Percentiles rank a stretch among this genome's conserved stretches.
These are phyloP conservation scores for Alternaria hordeiaustralica DNA, from an alignment of 2,329 filamentous ascomycete species.

Conservation along the genomic window DNA sequence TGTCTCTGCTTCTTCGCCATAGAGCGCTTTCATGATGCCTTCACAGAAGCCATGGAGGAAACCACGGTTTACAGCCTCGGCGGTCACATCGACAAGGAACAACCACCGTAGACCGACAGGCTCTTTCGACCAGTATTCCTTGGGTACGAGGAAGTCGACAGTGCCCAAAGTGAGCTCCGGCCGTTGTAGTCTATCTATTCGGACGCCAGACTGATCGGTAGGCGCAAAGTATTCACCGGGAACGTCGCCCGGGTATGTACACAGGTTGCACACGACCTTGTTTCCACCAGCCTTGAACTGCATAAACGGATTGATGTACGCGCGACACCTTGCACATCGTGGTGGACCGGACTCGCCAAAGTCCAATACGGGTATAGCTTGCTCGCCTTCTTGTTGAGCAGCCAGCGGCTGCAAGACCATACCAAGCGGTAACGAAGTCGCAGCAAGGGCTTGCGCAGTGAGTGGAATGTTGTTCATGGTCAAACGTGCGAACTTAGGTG, in stretches of 20 bases:
- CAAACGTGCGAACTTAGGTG: conserved; percentile 89
- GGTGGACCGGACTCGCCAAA: conserved; percentile 92
- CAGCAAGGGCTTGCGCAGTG: conserved; percentile 76
- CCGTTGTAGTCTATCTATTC: conserved; percentile 85
- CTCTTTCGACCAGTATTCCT: conserved; percentile 97
- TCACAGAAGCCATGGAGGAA: conserved; percentile 90
- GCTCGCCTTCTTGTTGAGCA: conserved; percentile 80
- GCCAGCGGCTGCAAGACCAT: conserved; percentile 89
- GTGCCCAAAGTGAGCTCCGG: conserved; percentile 91
- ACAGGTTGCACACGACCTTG: conserved; percentile 98
- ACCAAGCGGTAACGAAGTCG: conserved; percentile 84
- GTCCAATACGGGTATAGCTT: conserved; percentile 87
- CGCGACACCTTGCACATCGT: conserved; percentile 87
- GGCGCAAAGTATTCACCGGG: conserved; percentile 91
- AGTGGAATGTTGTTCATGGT: conserved; percentile 93
- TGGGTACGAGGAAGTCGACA: conserved; percentile 94
- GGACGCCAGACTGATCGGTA: conserved; percentile 82
- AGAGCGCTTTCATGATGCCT: conserved; percentile 83
- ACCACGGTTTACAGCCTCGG: conserved; percentile 88
- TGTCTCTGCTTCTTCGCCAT: conserved; percentile 63
- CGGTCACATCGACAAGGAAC: conserved; percentile 91
- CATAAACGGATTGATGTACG: conserved; percentile 99
- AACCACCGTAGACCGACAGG: conserved; percentile 87
- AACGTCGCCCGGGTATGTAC: conserved; percentile 95
- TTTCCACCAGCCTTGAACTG: conserved; percentile 92